These are phyloP conservation scores for Acacia crassicarpa DNA, from an alignment of 306 rosid species.

Conservation along the genomic window DNA sequence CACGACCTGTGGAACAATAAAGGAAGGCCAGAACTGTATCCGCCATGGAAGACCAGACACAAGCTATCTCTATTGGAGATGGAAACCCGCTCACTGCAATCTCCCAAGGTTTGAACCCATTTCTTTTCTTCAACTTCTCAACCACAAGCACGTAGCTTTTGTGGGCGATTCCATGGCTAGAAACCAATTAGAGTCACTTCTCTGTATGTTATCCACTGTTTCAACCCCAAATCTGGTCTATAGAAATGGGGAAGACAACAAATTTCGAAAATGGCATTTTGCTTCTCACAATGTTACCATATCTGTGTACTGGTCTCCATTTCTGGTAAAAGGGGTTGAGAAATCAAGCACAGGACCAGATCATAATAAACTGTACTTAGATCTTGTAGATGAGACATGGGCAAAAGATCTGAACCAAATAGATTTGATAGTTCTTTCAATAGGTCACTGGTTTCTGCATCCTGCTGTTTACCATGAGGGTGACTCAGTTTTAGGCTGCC, in stretches of 20 bases:
- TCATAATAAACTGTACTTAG: conserved; percentile 60
- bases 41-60: conserved; percentile 71
- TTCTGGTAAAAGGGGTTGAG: conserved; percentile 75
- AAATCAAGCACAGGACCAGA: conserved; percentile 54
- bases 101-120: conserved; percentile 82
- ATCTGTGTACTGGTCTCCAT: conserved; percentile 90
- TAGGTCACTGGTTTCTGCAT: conserved; percentile 92
- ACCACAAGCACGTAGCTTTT: conserved; percentile 74
- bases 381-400: conserved; percentile 83
- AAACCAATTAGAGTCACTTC: conserved; percentile 91
- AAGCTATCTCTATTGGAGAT: conserved; percentile 73
- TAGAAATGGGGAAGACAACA: conserved; percentile 54
- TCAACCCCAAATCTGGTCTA: conserved; percentile 64
- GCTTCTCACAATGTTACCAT: conserved; percentile 55
- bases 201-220: conserved; percentile 69
- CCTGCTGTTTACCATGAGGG: conserved; percentile 83
- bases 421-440: conserved; percentile 60
- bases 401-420: conserved; percentile 54
- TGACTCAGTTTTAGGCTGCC: conserved; percentile 69
- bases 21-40: conserved; percentile 79
- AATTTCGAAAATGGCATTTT: conserved; percentile 73
- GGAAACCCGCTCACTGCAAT: conserved; percentile 71
- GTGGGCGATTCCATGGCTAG: conserved; percentile 97
- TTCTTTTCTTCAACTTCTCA: conserved; percentile 55
- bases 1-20: conserved; percentile 75